These are phyloP conservation scores for Pseudogymnoascus sp. DNA, from an alignment of 2,329 filamentous ascomycete species.

Conservation along the genomic window DNA sequence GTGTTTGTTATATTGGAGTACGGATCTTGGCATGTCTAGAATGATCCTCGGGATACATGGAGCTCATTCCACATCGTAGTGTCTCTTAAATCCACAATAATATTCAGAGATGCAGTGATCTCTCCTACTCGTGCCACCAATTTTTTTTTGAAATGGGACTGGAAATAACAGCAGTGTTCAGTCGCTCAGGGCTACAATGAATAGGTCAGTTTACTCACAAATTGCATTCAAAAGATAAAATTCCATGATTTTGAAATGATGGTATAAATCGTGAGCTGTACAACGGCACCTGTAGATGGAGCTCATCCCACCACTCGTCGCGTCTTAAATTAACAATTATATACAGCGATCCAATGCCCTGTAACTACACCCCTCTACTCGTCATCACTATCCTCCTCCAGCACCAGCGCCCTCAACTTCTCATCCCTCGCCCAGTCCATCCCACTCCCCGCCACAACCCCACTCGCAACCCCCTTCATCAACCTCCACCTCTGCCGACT, in stretches of 20 bases:
- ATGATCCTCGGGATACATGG: neutral
- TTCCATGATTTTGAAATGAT: neutral
- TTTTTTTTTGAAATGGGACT: conserved; percentile 1
- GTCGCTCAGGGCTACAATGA: neutral
- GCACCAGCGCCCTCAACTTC: conserved; percentile 60
- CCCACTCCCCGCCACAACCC: conserved; percentile 72
- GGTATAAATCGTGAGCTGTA: neutral
- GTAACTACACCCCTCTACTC: conserved; percentile 15
- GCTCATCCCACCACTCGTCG: neutral
- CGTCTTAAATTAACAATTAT: neutral
- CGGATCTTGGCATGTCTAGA: neutral
- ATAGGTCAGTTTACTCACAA: neutral
- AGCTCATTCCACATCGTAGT: neutral
- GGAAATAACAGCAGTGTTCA: neutral
- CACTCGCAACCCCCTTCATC: conserved; percentile 72
- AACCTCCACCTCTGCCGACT: conserved; percentile 64
- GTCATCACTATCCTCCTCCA: conserved; percentile 55
- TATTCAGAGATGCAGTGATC: neutral
- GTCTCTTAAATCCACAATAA: neutral
- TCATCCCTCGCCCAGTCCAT: conserved; percentile 72
- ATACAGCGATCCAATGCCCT: conserved; percentile 9
- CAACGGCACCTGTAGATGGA: neutral
- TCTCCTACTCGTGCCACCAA: neutral
- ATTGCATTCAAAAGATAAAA: neutral
- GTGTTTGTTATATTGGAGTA: neutral